Evolutionary conservation across 148 eudicot species (phyloP).

Genomic region (Chenopodium album): DNA sequence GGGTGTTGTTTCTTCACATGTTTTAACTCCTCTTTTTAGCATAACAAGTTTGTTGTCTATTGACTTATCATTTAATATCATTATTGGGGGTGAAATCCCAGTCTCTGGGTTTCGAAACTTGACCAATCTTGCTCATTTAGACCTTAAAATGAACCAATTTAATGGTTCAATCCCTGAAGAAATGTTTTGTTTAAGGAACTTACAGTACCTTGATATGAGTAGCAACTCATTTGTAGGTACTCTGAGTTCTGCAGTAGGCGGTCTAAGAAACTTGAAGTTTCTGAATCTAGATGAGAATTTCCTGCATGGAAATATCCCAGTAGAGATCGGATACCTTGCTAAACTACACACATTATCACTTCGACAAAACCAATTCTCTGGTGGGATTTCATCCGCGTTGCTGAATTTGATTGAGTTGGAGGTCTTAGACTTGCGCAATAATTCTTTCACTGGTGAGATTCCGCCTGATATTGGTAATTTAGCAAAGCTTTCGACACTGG

Average conservation of each 20-base stretch:
- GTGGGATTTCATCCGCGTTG: constrained; percentile 35
- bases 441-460: constrained; percentile 32
- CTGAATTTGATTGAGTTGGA: constrained; percentile 32
- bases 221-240: constrained; percentile 35
- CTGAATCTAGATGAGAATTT: constrained; percentile 41
- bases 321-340: constrained; percentile 41
- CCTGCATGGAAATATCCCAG: constrained; percentile 39
- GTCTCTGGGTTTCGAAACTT: constrained; percentile 40
- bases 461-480: constrained; percentile 40
- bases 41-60: constrained; percentile 33
- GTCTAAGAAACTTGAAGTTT: constrained; percentile 31
- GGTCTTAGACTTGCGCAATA: constrained; percentile 41
- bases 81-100: constrained; percentile 39
- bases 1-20: constrained; percentile 17
- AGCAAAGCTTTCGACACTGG: constrained; percentile 34
- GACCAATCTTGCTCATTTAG: constrained; percentile 41
- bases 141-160: constrained; percentile 42
- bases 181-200: constrained; percentile 29
- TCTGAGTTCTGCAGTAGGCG: constrained; percentile 32
- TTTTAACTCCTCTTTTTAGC: constrained; percentile 39
- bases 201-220: constrained; percentile 47
- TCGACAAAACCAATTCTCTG: constrained; percentile 35
- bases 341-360: constrained; percentile 35
- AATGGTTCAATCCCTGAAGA: constrained; percentile 41
- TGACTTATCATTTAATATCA: constrained; percentile 38